Evolutionary conservation across 169 alveolate species (phyloP).

Genomic region (Plasmodium knowlesi): DNA sequence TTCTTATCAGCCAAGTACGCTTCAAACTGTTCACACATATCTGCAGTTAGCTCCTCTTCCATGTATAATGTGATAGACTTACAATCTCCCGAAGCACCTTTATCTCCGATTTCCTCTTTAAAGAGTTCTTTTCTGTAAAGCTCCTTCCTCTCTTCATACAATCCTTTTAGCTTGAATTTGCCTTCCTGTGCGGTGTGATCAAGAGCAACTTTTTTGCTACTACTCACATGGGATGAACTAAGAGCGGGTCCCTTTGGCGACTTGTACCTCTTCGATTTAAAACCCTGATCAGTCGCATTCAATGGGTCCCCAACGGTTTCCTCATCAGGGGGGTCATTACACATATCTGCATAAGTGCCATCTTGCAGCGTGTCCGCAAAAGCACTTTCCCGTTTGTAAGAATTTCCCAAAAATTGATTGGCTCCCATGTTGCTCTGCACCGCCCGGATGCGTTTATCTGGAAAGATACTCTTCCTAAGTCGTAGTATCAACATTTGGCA

Average conservation of each 20-base stretch:
- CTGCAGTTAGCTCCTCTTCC: slow-evolving; percentile 28
- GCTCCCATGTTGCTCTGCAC: neutral
- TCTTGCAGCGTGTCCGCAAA: neutral
- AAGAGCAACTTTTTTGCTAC: neutral
- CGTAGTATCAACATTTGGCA: slow-evolving; percentile 67
- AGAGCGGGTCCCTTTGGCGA: neutral
- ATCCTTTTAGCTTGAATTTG: slow-evolving; percentile 3
- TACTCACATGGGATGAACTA: neutral
- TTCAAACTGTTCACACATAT: slow-evolving; percentile 5
- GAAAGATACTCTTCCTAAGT: neutral
- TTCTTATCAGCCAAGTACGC: neutral
- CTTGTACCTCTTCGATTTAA: neutral
- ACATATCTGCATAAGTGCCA: neutral
- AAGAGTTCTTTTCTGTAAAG: neutral
- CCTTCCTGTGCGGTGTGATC: neutral
- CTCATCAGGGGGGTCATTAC: neutral
- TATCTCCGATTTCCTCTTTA: neutral
- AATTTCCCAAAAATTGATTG: neutral
- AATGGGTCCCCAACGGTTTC: neutral
- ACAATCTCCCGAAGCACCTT: neutral
- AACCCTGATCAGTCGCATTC: neutral
- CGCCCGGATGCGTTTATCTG: slow-evolving; percentile 8
- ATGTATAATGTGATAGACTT: slow-evolving; percentile 14
- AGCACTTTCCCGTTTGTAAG: slow-evolving; percentile 16
- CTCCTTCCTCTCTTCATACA: slow-evolving; percentile 29